Evolutionary conservation across 75 land plant species (phyloP), one percentile per base, ranked within the genome.

Genomic region (Picea glauca): DNA sequence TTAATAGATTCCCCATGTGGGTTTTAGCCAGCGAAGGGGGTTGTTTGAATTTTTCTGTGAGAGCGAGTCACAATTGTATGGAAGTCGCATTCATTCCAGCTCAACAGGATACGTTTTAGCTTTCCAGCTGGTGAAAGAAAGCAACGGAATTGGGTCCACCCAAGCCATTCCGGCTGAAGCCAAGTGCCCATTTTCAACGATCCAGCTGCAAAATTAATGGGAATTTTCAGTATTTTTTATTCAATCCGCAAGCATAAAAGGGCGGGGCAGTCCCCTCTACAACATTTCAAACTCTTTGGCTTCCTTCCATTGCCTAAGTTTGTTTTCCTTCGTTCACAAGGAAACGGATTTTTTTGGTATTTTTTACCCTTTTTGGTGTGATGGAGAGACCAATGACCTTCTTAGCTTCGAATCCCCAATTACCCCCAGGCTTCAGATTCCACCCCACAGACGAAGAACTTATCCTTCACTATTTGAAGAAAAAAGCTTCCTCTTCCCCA

Each of bases 381-480:
- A 40, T 40, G 50, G 43, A 67, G 18, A 18, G 23, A 18, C 75
- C n/a, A 6, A 56, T 21, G 21, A 31, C 63, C 63, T 62, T 62
- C 63, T 21, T 21, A 9, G 23, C 23, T 62, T 21, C 63, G n/a
- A 62, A 62, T 62, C 23, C 63, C 63, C 63, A 62, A 20, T 62
- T 78, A 26, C 80, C 80, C 40, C 80, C 80, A 1, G 80, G 80
- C 13, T 78, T 78, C 46, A n/a, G 80, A 50, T 78, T 78, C 35
- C 76, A 78, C 20, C 80, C 78, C 30, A 68, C 79, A 5, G 78
- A 78, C 13, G 80, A 78, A 46, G 80, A 78, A 58, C 80, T 78
- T 1, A 40, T 78, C 46, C 58, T 68, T 32, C 76, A 78, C 32
- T 78, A 78, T 30, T 46, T 78, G 58, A 56, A 70, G n/a, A 75